Evolutionary conservation across 2,329 filamentous ascomycete species (phyloP).

Genomic region (Beauveria pseudobassiana): DNA sequence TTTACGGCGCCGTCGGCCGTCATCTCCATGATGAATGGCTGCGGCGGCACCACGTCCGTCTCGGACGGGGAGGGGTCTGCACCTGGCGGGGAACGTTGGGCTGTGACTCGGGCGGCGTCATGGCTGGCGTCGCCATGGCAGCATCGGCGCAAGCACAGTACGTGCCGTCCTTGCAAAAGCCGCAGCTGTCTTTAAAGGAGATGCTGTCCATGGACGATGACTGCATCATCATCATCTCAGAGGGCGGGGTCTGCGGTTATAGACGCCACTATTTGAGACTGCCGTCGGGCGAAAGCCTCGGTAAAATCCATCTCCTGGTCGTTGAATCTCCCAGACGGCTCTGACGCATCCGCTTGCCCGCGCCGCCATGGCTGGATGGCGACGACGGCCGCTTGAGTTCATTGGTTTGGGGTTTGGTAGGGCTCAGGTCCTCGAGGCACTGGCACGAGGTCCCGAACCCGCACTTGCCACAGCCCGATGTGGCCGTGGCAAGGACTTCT

Average conservation of each 20-base stretch:
- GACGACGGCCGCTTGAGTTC: slow-evolving; percentile 44
- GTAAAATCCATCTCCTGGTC: slow-evolving; percentile 68
- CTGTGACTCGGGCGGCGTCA: slow-evolving; percentile 32
- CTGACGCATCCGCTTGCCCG: slow-evolving; percentile 50
- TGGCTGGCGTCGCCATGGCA: slow-evolving; percentile 32
- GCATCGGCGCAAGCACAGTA: slow-evolving; percentile 74
- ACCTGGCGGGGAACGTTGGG: slow-evolving; percentile 39
- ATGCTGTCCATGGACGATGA: slow-evolving; percentile 29
- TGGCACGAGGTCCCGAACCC: slow-evolving; percentile 54
- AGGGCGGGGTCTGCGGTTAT: slow-evolving; percentile 19
- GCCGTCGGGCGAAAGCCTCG: slow-evolving; percentile 48
- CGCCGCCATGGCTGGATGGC: slow-evolving; percentile 31
- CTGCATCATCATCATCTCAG: slow-evolving; percentile 28
- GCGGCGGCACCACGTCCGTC: slow-evolving; percentile 44
- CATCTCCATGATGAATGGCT: slow-evolving; percentile 48
- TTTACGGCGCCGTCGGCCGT: slow-evolving; percentile 55
- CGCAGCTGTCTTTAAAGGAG: slow-evolving; percentile 60
- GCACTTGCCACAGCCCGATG: slow-evolving; percentile 59
- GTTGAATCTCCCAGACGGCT: slow-evolving; percentile 32
- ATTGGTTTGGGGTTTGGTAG: slow-evolving; percentile 24
- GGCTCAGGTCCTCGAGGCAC: slow-evolving; percentile 52
- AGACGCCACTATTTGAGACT: slow-evolving; percentile 16
- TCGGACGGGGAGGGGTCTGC: slow-evolving; percentile 55
- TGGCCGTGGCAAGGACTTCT: slow-evolving; percentile 45
- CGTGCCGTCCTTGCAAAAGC: slow-evolving; percentile 75